A percentile compares a stretch with the other conserved stretches of the same genome.
Conservation (phyloP, 768 basidiomycete genomes). For the Cystofilobasidium macerans region DNA sequence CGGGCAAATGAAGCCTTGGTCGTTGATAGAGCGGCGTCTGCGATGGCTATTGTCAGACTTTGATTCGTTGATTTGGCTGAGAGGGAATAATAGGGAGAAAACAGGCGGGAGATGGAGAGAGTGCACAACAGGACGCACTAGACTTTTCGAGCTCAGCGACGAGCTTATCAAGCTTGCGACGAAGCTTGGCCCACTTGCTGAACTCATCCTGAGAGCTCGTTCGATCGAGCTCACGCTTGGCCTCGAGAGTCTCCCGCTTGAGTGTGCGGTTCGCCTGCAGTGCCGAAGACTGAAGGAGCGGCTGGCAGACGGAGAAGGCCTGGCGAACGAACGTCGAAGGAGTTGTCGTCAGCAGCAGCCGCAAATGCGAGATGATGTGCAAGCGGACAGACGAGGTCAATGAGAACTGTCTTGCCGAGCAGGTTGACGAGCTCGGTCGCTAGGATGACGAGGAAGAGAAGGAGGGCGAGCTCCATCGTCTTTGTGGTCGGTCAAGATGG, state of each 20-base stretch:
- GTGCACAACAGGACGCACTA: conserved; percentile 45
- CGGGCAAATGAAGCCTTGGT: conserved; percentile 54
- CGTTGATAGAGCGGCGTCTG: conserved; percentile 58
- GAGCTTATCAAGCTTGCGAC: conserved; percentile 82
- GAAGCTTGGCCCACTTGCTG: conserved; percentile 92
- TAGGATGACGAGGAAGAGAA: conserved; percentile 72
- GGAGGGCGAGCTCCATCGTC: conserved; percentile 50
- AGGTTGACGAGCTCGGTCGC: conserved; percentile 72
- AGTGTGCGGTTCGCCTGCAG: conserved; percentile 55
- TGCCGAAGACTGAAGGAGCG: conserved; percentile 49
- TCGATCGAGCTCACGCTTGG: conserved; percentile 71
- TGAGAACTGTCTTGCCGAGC: conserved; percentile 75
- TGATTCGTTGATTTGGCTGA: too few species aligned
- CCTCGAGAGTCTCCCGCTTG: conserved; percentile 64
- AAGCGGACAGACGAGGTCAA: conserved; percentile 56
- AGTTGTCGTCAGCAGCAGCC: background rate
- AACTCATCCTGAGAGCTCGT: conserved; percentile 97
- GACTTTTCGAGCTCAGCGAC: conserved; percentile 80
- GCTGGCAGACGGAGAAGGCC: conserved; percentile 62
- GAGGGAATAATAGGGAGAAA: too few species aligned
- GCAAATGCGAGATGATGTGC: conserved; percentile 6
- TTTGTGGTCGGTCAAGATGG: background rate
- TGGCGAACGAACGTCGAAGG: conserved; percentile 34
- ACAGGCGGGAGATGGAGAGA: background rate
- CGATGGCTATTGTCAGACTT: too few species aligned